A percentile compares a stretch with the other conserved stretches of the same genome.
Conservation (phyloP, 164 flowering plant species). For the Santalum album region DNA sequence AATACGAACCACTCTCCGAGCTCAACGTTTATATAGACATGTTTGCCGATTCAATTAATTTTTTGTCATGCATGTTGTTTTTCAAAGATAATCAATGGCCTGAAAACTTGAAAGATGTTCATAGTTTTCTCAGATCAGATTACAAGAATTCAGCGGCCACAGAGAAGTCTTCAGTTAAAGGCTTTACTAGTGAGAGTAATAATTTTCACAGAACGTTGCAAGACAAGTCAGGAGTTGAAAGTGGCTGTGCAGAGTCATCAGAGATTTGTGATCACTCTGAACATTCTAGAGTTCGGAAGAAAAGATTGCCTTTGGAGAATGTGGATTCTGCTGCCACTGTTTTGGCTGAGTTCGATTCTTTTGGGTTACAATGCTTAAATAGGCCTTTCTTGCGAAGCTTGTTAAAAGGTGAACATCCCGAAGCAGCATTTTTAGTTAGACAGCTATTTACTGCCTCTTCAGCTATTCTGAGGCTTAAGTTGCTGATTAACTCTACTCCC, state of each 20-base stretch:
- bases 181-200: slow-evolving; percentile 3
- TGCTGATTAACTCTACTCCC: slow-evolving; percentile 16
- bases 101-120: slow-evolving; percentile 8
- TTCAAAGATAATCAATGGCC: slow-evolving; percentile 18
- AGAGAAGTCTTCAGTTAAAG: slow-evolving; percentile 8
- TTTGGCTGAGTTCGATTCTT: slow-evolving; percentile 22
- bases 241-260: slow-evolving; percentile 7
- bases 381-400: slow-evolving; percentile 37
- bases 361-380: slow-evolving; percentile 24
- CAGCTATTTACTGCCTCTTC: slow-evolving; percentile 60
- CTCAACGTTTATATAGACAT: slow-evolving; percentile 24
- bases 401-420: slow-evolving; percentile 51
- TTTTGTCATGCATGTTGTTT: slow-evolving; percentile 25
- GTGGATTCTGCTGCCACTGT: slow-evolving; percentile 15
- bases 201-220: slow-evolving; percentile 6
- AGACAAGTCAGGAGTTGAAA: slow-evolving; percentile 10
- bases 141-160: slow-evolving; percentile 1
- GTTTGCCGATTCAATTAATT: slow-evolving; percentile 27
- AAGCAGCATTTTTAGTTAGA: slow-evolving; percentile 45
- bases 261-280: slow-evolving; percentile 11
- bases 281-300: slow-evolving; percentile 3
- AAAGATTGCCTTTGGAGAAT: slow-evolving; percentile 8
- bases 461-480: slow-evolving; percentile 51
- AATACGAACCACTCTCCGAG: slow-evolving; percentile 19
- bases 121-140: slow-evolving; percentile 11